A percentile compares a stretch with the other conserved stretches of the same genome.
Evolutionary conservation across 2,329 filamentous ascomycete species (phyloP).

Genomic region (Botryosphaeria agaves): DNA sequence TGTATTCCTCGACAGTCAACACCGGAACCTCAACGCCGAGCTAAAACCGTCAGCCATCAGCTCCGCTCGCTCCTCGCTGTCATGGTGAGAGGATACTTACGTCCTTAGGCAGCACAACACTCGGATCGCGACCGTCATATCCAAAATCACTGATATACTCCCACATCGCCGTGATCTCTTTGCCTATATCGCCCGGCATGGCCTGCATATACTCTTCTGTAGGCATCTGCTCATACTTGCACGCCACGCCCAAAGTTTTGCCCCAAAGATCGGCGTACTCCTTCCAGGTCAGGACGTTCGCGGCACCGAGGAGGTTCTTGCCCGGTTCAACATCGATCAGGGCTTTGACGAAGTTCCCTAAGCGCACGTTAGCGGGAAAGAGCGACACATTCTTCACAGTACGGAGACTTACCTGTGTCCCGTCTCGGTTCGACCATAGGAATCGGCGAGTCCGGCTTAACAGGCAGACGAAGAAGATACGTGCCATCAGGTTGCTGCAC

Average conservation of each 20-base stretch:
- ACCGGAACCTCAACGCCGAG: slow-evolving; percentile 7
- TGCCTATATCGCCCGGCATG: slow-evolving; percentile 10
- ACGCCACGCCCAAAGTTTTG: slow-evolving; percentile 7
- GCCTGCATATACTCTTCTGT: slow-evolving; percentile 8
- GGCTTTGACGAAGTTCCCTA: slow-evolving; percentile 11
- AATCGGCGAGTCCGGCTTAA: slow-evolving; percentile 3
- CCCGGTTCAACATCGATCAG: slow-evolving; percentile 10
- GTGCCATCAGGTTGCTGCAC: slow-evolving; percentile 8
- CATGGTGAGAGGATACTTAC: slow-evolving; percentile 4
- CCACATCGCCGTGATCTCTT: slow-evolving; percentile 16
- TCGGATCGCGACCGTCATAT: slow-evolving; percentile 17
- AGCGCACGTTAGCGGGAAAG: no score
- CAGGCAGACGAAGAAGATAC: slow-evolving; percentile 8
- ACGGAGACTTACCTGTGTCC: slow-evolving; percentile 5
- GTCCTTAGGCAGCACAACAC: slow-evolving; percentile 13
- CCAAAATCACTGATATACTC: slow-evolving; percentile 18
- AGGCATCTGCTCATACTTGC: slow-evolving; percentile 5
- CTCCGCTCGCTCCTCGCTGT: neutral
- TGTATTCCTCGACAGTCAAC: slow-evolving; percentile 12
- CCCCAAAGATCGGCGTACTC: slow-evolving; percentile 11
- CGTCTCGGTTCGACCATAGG: slow-evolving; percentile 5
- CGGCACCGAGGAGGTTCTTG: slow-evolving; percentile 11
- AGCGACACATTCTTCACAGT: no score
- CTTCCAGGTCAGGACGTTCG: slow-evolving; percentile 8
- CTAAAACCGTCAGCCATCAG: slow-evolving; percentile 3